These are phyloP conservation scores for Eutrema salsugineum DNA, from an alignment of 441 rosid species.

Conservation along the genomic window DNA sequence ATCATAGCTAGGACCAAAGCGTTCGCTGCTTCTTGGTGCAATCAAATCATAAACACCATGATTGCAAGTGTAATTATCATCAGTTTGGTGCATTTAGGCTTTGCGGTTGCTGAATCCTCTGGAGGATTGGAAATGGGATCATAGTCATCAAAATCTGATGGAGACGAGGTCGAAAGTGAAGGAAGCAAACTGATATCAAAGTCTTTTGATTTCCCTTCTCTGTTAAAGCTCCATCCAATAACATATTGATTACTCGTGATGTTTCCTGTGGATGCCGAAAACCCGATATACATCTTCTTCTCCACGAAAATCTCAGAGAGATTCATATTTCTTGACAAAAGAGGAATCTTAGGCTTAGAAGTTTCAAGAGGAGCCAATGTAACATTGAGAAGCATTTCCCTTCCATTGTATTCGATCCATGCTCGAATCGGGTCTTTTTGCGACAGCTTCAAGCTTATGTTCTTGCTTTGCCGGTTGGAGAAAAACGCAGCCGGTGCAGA, in stretches of 20 bases:
- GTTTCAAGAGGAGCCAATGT: constrained; percentile 22
- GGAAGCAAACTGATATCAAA: constrained; percentile 26
- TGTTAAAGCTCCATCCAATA: constrained; percentile 29
- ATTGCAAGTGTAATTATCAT: neutral
- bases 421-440: constrained; percentile 11
- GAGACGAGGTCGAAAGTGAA: neutral
- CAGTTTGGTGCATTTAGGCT: neutral
- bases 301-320: constrained; percentile 10
- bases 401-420: constrained; percentile 30
- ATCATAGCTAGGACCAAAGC: neutral
- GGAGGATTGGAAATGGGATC: neutral
- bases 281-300: constrained; percentile 26
- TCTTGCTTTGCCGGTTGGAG: constrained; percentile 16
- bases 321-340: constrained; percentile 26
- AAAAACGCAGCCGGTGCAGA: constrained; percentile 28
- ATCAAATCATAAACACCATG: constrained; percentile 9
- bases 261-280: constrained; percentile 28
- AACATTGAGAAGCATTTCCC: constrained; percentile 21
- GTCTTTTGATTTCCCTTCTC: constrained; percentile 23
- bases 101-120: neutral
- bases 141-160: constrained; percentile 15
- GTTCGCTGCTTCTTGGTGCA: neutral
- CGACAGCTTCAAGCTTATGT: constrained; percentile 16
- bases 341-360: constrained; percentile 22
- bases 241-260: constrained; percentile 17